Conservation (phyloP, 352 stramenopile genomes). For the Pythium periplocum region DNA sequence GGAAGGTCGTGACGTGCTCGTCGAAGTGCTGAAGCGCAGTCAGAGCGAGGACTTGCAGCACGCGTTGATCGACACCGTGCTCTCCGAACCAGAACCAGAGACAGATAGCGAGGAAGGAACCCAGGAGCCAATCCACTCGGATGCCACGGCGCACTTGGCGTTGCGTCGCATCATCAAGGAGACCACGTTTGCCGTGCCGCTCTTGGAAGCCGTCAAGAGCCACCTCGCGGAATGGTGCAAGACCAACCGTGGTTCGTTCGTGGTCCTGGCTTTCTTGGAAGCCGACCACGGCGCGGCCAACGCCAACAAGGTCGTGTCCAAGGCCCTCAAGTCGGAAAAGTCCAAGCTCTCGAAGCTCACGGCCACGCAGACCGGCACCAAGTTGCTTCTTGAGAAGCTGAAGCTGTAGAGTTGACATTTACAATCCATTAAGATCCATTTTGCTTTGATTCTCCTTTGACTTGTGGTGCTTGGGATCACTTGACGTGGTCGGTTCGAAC, state of each 20-base stretch:
- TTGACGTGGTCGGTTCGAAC: too few species aligned
- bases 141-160: slow-evolving; percentile 68
- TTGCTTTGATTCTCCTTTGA: too few species aligned
- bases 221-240: slow-evolving; percentile 45
- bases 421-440: too few species aligned
- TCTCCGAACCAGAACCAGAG: slow-evolving; percentile 34
- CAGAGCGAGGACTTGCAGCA: slow-evolving; percentile 39
- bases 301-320: slow-evolving; percentile 42
- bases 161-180: slow-evolving; percentile 79
- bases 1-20: slow-evolving; percentile 70
- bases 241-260: slow-evolving; percentile 79
- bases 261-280: slow-evolving; percentile 79
- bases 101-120: slow-evolving; percentile 6
- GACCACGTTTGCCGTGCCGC: slow-evolving; percentile 38
- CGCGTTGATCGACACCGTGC: slow-evolving; percentile 39
- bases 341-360: slow-evolving; percentile 53
- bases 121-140: slow-evolving; percentile 56
- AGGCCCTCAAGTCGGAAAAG: slow-evolving; percentile 55
- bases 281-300: slow-evolving; percentile 46
- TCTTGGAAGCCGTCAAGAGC: slow-evolving; percentile 48
- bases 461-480: too few species aligned
- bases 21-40: slow-evolving; percentile 73
- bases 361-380: slow-evolving; percentile 63
- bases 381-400: slow-evolving; percentile 83
- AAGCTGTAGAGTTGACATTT: slow-evolving; percentile 20